phyloP scores from a whole-genome alignment of 768 basidiomycete genomes.

The Mycena latifolia region DNA sequence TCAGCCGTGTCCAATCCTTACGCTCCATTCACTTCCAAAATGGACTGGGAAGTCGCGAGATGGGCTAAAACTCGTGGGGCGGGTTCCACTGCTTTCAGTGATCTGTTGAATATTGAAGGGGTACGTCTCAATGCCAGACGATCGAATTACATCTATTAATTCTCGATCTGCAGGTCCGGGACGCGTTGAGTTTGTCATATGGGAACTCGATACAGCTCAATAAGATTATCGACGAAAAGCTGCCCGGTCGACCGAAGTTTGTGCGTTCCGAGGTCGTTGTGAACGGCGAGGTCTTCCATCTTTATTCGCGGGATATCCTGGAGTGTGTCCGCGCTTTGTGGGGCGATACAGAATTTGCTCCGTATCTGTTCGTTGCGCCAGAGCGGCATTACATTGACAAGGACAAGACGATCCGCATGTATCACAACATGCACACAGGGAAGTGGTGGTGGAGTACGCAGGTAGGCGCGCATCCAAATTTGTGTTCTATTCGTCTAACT shows the following conservation, averaged over 20 bases:
- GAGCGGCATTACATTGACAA: conserved; percentile 45
- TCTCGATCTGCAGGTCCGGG: background rate
- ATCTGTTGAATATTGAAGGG: background rate
- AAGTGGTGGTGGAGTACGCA: conserved; percentile 1
- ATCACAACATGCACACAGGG: conserved; percentile 48
- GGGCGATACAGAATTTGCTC: conserved; percentile 42
- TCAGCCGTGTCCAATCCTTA: background rate
- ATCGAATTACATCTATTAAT: too few species aligned
- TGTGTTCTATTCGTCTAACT: background rate
- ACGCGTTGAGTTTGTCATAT: background rate
- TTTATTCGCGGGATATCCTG: conserved; percentile 44
- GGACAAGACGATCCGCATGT: conserved; percentile 36
- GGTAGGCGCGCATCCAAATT: background rate
- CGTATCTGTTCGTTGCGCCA: conserved; percentile 40
- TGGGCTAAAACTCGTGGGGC: background rate
- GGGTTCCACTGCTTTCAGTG: background rate
- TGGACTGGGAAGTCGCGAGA: background rate
- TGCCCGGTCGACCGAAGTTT: conserved; percentile 27
- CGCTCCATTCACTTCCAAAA: background rate
- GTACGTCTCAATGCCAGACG: background rate
- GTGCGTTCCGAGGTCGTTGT: conserved; percentile 34
- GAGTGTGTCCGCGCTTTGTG: conserved; percentile 45
- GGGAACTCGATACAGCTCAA: background rate
- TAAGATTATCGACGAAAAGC: background rate
- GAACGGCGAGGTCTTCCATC: conserved; percentile 37